phyloP scores from a whole-genome alignment of 257 asterid genomes.

The Lycium barbarum region DNA sequence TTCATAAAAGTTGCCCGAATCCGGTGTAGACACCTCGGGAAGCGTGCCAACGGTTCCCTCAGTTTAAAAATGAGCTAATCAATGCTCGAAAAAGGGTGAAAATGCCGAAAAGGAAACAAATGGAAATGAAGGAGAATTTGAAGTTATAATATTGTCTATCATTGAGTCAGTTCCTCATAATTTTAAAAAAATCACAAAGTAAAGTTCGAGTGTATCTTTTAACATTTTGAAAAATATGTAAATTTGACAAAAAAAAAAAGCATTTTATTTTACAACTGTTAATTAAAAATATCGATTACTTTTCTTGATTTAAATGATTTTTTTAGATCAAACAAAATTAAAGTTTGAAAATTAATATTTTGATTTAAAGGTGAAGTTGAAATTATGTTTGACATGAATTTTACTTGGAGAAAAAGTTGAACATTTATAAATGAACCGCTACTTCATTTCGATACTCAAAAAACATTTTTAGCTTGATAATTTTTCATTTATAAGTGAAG shows the following conservation, averaged over 20 bases:
- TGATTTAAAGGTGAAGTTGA: not conserved
- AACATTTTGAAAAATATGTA: conserved; percentile 8
- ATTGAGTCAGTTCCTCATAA: not conserved
- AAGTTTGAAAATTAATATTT: not conserved
- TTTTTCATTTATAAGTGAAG: not conserved
- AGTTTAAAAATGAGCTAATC: too few species aligned
- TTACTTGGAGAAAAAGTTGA: not conserved
- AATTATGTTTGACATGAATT: conserved; percentile 6
- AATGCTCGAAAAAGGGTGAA: too few species aligned
- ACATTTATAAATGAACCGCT: not conserved
- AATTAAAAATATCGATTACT: not conserved
- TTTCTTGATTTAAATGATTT: not conserved
- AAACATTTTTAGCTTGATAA: not conserved
- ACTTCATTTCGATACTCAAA: conserved; percentile 2
- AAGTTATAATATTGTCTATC: not conserved
- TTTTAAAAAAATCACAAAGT: not conserved
- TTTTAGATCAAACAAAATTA: not conserved
- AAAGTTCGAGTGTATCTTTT: not conserved
- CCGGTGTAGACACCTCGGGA: too few species aligned
- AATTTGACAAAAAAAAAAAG: not conserved
- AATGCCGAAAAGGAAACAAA: not conserved
- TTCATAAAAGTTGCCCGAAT: too few species aligned
- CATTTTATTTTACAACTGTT: not conserved
- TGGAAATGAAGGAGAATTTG: not conserved
- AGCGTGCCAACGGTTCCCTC: too few species aligned